Conservation (phyloP, 352 stramenopile species). For the Globisporangium ultimum region DNA sequence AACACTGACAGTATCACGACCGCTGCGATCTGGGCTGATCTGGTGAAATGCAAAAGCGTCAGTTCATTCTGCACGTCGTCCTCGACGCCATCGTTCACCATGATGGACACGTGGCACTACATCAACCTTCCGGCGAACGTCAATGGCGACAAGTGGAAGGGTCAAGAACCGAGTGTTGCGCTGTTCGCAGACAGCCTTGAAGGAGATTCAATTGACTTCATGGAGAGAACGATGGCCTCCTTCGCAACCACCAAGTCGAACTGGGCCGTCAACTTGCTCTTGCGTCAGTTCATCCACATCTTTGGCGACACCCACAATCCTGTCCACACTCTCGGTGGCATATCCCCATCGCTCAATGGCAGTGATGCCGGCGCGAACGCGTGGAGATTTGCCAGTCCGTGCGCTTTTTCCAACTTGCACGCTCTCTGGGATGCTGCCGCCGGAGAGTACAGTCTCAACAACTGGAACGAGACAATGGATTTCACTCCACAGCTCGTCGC, state of each 20-base stretch:
- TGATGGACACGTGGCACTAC: slow-evolving; percentile 69
- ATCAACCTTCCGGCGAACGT: slow-evolving; percentile 59
- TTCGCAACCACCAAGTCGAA: slow-evolving; percentile 60
- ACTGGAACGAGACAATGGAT: slow-evolving; percentile 23
- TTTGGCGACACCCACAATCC: slow-evolving; percentile 64
- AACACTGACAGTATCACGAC: slow-evolving; percentile 49
- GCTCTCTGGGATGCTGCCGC: slow-evolving; percentile 58
- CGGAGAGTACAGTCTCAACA: slow-evolving; percentile 44
- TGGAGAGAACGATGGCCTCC: slow-evolving; percentile 42
- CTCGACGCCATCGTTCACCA: slow-evolving; percentile 44
- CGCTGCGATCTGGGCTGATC: slow-evolving; percentile 49
- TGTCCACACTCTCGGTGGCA: slow-evolving; percentile 43
- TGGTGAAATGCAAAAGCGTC: slow-evolving; percentile 57
- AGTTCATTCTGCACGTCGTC: slow-evolving; percentile 24
- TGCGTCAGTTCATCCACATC: slow-evolving; percentile 74
- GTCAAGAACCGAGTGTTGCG: slow-evolving; percentile 32
- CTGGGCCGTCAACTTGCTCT: slow-evolving; percentile 54
- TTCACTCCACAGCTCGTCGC: neutral
- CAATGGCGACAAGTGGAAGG: slow-evolving; percentile 37
- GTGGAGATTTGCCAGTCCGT: slow-evolving; percentile 39
- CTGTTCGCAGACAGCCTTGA: slow-evolving; percentile 53
- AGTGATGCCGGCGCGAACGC: slow-evolving; percentile 52
- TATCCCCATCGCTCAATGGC: slow-evolving; percentile 47
- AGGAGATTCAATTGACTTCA: slow-evolving; percentile 37
- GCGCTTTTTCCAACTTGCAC: slow-evolving; percentile 58